Base-by-base conservation (phyloP, 768 basidiomycete genomes). In the Phlebiopsis gigantea region DNA sequence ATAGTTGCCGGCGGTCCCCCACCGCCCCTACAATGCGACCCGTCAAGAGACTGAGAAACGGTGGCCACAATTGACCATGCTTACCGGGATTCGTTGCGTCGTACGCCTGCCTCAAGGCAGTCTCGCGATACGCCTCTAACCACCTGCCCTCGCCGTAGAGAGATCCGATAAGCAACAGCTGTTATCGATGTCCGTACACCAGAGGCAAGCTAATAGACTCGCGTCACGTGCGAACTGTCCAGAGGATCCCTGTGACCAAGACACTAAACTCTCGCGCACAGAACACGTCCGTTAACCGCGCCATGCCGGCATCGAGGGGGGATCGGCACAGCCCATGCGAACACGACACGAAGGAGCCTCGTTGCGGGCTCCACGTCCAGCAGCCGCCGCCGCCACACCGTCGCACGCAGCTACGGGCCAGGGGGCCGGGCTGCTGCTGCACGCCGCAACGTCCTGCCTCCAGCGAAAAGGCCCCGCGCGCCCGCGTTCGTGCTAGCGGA, bases 101-200 rank as follows among this genome's bases (percentile, higher is more conserved):
- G 46, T 12, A 25, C 19, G 46, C 5, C 24, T 4, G 55, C 55
- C 55, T 56, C 47, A 42, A 56, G 55, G 55, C 57, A 47, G 57
- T 39, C 50, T 21, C 34, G 19, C 26, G 50, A 28, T 50, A 22
- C 10, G 24, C 26, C 19, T 56, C 55, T 51, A 15, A 5, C n/a
- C 31, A 24, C 45, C 43, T 58, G 44, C 39, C 26, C 51, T 41
- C 44, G 57, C 19, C 30, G 46, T 9, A 58, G 57, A n/a, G 48
- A 48, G 51, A 58, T 58, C 57, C 44, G 57, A 58, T 58, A 58
- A 53, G 57, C 51, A 53, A 48, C 45, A 41, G 31, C 50, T 54
- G 53, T 53, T 54, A 58, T 58, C 57, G 57, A 58, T 58, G 48
- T 12, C 50, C 9, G 25, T 28, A 41, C 25, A 46, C 25, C 19